Conservation (phyloP, 768 basidiomycete species). For the Porphyrellus cyaneotinctus region DNA sequence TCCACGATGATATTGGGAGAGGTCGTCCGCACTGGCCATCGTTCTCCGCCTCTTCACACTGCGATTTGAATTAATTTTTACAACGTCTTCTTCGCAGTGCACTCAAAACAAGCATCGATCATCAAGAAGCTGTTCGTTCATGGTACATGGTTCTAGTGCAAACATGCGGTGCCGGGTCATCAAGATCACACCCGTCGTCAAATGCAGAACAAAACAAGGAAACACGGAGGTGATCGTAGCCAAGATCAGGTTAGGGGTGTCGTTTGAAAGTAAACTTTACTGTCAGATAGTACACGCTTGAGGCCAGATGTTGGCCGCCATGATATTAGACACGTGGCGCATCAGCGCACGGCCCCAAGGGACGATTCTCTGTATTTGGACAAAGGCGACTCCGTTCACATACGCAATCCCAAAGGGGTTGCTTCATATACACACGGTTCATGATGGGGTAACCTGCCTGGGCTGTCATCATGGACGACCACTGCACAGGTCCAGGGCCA, state of each 20-base stretch:
- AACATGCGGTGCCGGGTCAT: neutral
- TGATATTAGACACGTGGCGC: neutral
- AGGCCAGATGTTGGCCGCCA: neutral
- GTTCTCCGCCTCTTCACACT: neutral
- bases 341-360: neutral
- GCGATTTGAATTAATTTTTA: neutral
- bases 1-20: neutral
- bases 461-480: neutral
- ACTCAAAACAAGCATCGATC: neutral
- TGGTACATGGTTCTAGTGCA: neutral
- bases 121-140: constrained; percentile 8
- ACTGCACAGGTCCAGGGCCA: neutral
- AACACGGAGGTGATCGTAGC: neutral
- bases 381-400: neutral
- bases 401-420: neutral
- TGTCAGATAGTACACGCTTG: neutral
- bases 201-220: neutral
- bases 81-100: neutral
- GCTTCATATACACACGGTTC: neutral
- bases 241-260: neutral
- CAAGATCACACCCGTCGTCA: too few species aligned
- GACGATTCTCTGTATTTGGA: neutral
- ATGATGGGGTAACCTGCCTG: neutral
- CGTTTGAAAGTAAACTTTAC: constrained; percentile 4
- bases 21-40: neutral